Base-by-base conservation (phyloP, 2,329 filamentous ascomycete genomes). In the Saccharata proteae region DNA sequence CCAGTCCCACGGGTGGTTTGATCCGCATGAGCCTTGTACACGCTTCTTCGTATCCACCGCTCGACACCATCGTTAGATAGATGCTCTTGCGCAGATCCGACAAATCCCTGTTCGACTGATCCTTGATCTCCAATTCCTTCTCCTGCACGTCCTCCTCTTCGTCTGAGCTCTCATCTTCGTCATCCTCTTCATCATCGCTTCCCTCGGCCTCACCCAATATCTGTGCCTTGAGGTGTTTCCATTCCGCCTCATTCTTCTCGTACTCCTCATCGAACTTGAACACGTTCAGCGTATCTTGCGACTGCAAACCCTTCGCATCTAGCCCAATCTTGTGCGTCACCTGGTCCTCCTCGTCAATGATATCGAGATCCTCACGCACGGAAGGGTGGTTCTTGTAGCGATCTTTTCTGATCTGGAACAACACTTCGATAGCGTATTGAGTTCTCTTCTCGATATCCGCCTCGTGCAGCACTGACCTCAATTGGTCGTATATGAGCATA, bases 381-480 rank as follows among this genome's bases (percentile, higher is more conserved):
- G 85, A 78, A 12, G 79, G 84, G 47, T 96, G 85, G 47, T 96
- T 85, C 62, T 93, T 93, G 66, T 93, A 98, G 47, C 80, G 80
- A 59, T 96, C 88, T 58, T 94, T 93, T 40, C 90, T 74, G 34
- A 94, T 80, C 60, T 98, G 86, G 54, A 98, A 98, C 25, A 98
- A 62, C 5, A 96, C 90, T 55, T 98, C 90, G 35, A 98, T 88
- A 82, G 93, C 93, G 59, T 96, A 98, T 59, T 98, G 90, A n/a
- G 88, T 86, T 41, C 90, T 73, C 66, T 93, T 94, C 52, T 96
- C 88, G 53, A 98, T 93, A 49, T 90, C 86, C 26, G 85, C 85
- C 56, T 98, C 90, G 61, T 98, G 88, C 6, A 98, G 64, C 40
- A 96, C 94, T 45, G 80, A 88, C 45, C 90, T 69, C 64, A 98